Percentiles rank a stretch among this genome's conserved stretches.
Evolutionary conservation across 768 basidiomycete genomes (phyloP).

Genomic region (Sporobolomyces roseus): DNA sequence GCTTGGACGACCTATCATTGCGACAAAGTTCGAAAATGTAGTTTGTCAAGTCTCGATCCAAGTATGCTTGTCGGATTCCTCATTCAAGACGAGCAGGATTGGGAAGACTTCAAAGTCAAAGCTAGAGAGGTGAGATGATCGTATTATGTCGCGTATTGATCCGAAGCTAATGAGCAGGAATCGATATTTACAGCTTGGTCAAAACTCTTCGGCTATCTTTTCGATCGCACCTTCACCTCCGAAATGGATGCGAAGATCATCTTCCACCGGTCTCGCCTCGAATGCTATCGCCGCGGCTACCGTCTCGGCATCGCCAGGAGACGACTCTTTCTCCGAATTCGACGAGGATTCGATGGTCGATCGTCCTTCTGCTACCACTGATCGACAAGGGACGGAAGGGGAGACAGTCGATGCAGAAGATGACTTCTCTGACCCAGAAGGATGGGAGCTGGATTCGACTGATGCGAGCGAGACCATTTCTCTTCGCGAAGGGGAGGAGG

Average conservation of each 20-base stretch:
- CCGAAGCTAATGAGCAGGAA: neutral
- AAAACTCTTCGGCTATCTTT: constrained; percentile 64
- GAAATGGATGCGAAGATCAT: constrained; percentile 56
- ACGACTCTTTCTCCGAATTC: constrained; percentile 19
- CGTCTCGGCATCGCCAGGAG: constrained; percentile 47
- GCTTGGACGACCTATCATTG: constrained; percentile 91
- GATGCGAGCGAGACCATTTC: constrained; percentile 20
- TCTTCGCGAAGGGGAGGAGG: neutral
- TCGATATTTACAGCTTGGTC: constrained; percentile 50
- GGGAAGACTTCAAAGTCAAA: constrained; percentile 70
- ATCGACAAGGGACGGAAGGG: neutral
- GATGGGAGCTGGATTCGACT: constrained; percentile 59
- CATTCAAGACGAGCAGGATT: constrained; percentile 75
- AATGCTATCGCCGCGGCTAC: neutral
- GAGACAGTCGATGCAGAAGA: constrained; percentile 72
- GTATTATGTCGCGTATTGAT: neutral
- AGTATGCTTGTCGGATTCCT: constrained; percentile 96
- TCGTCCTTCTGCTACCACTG: neutral
- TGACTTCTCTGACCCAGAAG: constrained; percentile 73
- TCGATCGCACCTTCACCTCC: constrained; percentile 84
- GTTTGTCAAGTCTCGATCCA: constrained; percentile 80
- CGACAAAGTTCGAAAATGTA: constrained; percentile 95
- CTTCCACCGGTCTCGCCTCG: constrained; percentile 1
- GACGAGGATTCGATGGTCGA: constrained; percentile 1
- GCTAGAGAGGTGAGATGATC: constrained; percentile 69